Base-by-base conservation (phyloP, 1,284 basidiomycete genomes). In the Leccinum pallidistipes region DNA sequence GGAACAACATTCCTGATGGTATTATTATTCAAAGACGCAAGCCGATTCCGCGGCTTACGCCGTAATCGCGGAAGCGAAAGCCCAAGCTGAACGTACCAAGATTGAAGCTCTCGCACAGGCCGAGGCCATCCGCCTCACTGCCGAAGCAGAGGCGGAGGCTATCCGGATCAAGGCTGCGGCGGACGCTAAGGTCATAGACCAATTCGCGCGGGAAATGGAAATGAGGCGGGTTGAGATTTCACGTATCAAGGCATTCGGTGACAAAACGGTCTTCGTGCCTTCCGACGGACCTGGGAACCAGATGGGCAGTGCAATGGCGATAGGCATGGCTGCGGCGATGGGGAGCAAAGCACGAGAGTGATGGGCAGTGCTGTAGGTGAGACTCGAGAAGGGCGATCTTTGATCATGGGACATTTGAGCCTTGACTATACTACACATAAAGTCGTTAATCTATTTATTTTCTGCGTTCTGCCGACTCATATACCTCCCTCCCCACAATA, bases 121-220 rank as follows among this genome's bases (percentile, higher is more conserved):
- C 0, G 83, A 87, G 68, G 90, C 90, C 3, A 91, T 86, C 2
- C 81, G 85, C 24, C 71, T 92, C 60, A 81, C 83, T 9, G 91
- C 90, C 1, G 80, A 87, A 62, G 91, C 91, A 1, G 90, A 92
- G 16, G 87, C 90, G 1, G 83, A 84, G 64, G 88, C 90, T 1
- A 78, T 86, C 54, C 82, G 83, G 34, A 80, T 85, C 66, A 89
- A 85, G 67, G 86, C 90, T 0, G 64, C 75, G 4, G 89, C 88
- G 3, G 88, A 91, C 64, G 75, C 80, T 10, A 74, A 79, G 40
- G 86, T 92, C 27, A 65, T 75, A 21, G 86, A 91, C 67, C 74
- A 78, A 57, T 92, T 89, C 69, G 90, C 90, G 6, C 81, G 86
- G 52, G 88, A 91, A 76, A 91, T 91, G 88, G 83, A 84, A 71